Base-by-base conservation (phyloP, 768 basidiomycete species). In the Butyriboletus loyo region DNA sequence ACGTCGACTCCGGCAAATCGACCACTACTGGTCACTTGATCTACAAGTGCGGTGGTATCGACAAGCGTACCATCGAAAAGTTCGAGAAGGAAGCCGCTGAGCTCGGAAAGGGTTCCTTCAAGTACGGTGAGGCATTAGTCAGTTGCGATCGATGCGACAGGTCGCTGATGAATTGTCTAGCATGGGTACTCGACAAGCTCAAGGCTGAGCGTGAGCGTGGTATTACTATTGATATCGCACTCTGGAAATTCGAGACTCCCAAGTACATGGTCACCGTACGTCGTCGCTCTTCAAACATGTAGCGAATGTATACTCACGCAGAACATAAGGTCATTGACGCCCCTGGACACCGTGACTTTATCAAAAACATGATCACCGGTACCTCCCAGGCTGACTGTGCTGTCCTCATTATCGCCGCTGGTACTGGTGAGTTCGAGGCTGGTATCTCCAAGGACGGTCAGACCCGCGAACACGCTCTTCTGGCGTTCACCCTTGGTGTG, bases 11-110 rank as follows among this genome's bases (percentile, higher is more conserved):
- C 74, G 96, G 96, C 65, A 99, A 98, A 81, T 98, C 96, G 54
- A 99, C 97, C 78, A 99, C 97, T 70, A 99, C 97, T 65, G 97
- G 97, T 64, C 97, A 99, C 82, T 84, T 99, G 82, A 98, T 98
- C 87, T 98, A 98, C 92, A 97, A 99, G 87, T 99, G 97, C 75
- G 97, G 97, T 87, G 97, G 97, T 90, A 99, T 99, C 82, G 97
- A 99, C 76, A 99, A 98, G 85, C 93, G 93, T 86, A 94, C 92
- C 73, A 95, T 96, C 63, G 93, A 95, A 79, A 97, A 98, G 83
- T 98, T 98, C 83, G 97, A 99, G 85, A 99, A 99, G 87, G 97
- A 99, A 80, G 97, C 97, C 67, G 92, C 93, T 80, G 97, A 99
- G 75, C 91, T 99, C 72, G 97, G 97, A 73, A 99, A 99, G 82